phyloP scores from a whole-genome alignment of 768 basidiomycete genomes.

The Rhizopogon rudus region DNA sequence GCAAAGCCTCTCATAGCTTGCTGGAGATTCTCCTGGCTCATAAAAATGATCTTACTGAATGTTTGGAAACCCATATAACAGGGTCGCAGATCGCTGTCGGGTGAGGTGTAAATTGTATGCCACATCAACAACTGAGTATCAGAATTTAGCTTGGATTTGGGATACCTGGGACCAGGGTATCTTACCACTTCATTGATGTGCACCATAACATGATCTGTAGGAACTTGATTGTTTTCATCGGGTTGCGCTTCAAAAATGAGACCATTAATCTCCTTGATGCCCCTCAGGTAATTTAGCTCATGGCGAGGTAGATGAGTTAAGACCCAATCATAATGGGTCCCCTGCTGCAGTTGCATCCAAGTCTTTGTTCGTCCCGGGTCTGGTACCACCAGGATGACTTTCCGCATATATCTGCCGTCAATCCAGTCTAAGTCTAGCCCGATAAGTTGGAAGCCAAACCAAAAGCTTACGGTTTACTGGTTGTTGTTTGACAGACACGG shows the following conservation, averaged over 20 bases:
- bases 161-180: not conserved
- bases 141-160: not conserved
- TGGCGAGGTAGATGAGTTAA: not conserved
- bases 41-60: not conserved
- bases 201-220: not conserved
- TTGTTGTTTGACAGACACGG: too few species aligned
- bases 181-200: not conserved
- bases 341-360: not conserved
- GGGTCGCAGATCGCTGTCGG: not conserved
- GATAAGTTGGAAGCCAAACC: not conserved
- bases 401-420: not conserved
- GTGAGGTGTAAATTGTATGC: not conserved
- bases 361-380: not conserved
- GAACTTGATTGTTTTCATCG: not conserved
- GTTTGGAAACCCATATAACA: not conserved
- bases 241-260: not conserved
- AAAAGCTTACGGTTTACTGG: not conserved
- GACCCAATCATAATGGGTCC: not conserved
- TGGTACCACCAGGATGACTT: not conserved
- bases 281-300: not conserved
- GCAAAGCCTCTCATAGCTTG: not conserved
- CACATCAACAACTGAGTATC: not conserved
- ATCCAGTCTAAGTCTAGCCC: not conserved
- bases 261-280: not conserved
- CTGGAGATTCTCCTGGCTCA: not conserved